A percentile compares a stretch with the other conserved stretches of the same genome.
Evolutionary conservation across 2,329 filamentous ascomycete species (phyloP).

Genomic region (Sarocladiaceae sp.): DNA sequence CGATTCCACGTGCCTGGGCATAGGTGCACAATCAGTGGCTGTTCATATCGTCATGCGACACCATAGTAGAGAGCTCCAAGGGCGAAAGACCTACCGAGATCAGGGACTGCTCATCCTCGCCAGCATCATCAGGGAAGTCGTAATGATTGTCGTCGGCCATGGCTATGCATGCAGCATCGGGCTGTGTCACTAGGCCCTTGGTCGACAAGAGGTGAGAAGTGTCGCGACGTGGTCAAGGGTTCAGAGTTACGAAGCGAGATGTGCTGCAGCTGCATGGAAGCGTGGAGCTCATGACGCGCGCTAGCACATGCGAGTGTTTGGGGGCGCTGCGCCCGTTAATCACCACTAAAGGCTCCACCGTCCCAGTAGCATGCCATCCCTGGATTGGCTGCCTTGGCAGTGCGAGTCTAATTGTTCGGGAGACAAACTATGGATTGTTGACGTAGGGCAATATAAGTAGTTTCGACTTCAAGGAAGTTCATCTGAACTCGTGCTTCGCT

Average conservation of each 20-base stretch:
- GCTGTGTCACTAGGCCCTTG: background rate
- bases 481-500: too few relatives aligned
- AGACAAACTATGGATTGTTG: too few relatives aligned
- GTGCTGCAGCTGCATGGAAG: background rate
- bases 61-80: background rate
- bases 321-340: background rate
- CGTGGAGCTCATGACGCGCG: conserved; percentile 9
- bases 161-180: conserved; percentile 16
- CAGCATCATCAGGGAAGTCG: conserved; percentile 41
- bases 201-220: background rate
- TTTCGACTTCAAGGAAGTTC: too few relatives aligned
- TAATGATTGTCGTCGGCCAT: conserved; percentile 42
- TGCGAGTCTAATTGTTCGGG: background rate
- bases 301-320: conserved; percentile 1
- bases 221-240: conserved; percentile 6
- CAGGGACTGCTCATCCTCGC: conserved; percentile 45
- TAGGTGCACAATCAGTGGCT: conserved; percentile 10
- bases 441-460: too few relatives aligned
- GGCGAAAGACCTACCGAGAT: conserved; percentile 29
- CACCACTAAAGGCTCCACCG: background rate
- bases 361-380: background rate
- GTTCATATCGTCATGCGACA: conserved; percentile 24
- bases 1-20: conserved; percentile 73
- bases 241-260: background rate
- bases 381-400: background rate